Evolutionary conservation across 2,329 filamentous ascomycete species (phyloP), one percentile per base, ranked within the genome.

Genomic region (Penicillium italicum): DNA sequence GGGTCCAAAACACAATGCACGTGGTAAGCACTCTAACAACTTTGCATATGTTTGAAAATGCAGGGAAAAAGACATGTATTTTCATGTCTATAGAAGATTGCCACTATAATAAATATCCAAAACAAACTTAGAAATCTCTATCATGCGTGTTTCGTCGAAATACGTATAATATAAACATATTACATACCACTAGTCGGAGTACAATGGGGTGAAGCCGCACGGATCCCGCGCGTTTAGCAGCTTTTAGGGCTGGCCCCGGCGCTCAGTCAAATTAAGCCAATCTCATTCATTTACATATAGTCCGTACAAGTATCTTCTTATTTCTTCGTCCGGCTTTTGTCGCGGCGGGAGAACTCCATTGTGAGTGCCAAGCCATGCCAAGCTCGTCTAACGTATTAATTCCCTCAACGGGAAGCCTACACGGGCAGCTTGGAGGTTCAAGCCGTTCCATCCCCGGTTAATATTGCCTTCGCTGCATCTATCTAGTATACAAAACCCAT

Each of bases 371-470:
- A 50, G 52, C 18, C 12, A 26, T 41, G 44, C 52, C 46, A 55
- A 50, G 38, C 16, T 9, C 46, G 18, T 9, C 30, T 30, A 24
- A 28, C 26, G 18, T 24, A 30, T 33, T 40, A 20, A 40, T 51
- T 55, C 5, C 53, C 53, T 26, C 8, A 40, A 44, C 16, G 34
- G 53, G 53, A 44, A 37, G 12, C 16, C 3, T 55, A n/a, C 4
- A 45, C 53, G 53, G 44, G 31, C 16, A 20, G 14, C 16, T 28
- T 36, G 33, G 46, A 55, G 46, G 52, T 48, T 47, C 46, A 54
- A 40, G 30, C 2, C 30, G 46, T 40, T 11, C 33, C 14, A 44
- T 47, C 26, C 31, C 36, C 46, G 40, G 45, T 37, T 44, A 18
- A 34, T 22, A 22, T 46, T 44, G 42, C 45, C 44, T 31, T 31